Evolutionary conservation across 805 yeast genomes (phyloP), one percentile per base, ranked within the genome.

Genomic region (Suhomyces canberraensis): DNA sequence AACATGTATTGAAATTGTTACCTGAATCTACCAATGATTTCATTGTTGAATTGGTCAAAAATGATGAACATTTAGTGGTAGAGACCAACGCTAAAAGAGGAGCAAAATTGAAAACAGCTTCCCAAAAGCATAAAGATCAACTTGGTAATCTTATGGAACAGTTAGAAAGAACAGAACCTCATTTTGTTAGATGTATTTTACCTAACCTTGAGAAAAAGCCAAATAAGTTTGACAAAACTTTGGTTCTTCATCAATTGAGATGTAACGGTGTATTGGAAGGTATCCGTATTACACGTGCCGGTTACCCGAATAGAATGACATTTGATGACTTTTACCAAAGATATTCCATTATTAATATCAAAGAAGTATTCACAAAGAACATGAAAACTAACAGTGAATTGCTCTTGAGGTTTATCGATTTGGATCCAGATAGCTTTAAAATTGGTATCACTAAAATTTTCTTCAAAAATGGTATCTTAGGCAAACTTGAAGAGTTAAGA

Each of bases 201-300:
- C 99, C 99, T 6, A 93, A 93, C 54, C 76, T 78, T 41, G 67
- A 74, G 30, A 90, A 91, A 55, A 70, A 70, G 34, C 79, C 96
- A 0, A 76, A 76, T 29, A 65, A 69, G 25, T 84, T 93, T 51
- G 88, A 87, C 50, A 87, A 83, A 48, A 64, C 63, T 20, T 64
- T 93, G 16, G 95, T 93, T 6, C 66, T 93, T 30, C 91, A 85
- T 35, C 99, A 93, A 62, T 69, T 93, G 44, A 73, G 96, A 45
- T 93, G 98, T 54, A 93, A 93, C 54, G 99, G 99, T 75, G 99
- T 93, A 11, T 65, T 93, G 35, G 99, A 93, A 69, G 99, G 99
- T 43, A 93, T 93, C 20, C 75, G 98, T 60, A 93, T 93, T 41
- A 96, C 98, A 0, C 76, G 99, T 46, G 88, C 96, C 7, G 99